These are phyloP conservation scores for Fusarium sp. DNA, from an alignment of 2,329 filamentous ascomycete genomes.

Conservation along the genomic window DNA sequence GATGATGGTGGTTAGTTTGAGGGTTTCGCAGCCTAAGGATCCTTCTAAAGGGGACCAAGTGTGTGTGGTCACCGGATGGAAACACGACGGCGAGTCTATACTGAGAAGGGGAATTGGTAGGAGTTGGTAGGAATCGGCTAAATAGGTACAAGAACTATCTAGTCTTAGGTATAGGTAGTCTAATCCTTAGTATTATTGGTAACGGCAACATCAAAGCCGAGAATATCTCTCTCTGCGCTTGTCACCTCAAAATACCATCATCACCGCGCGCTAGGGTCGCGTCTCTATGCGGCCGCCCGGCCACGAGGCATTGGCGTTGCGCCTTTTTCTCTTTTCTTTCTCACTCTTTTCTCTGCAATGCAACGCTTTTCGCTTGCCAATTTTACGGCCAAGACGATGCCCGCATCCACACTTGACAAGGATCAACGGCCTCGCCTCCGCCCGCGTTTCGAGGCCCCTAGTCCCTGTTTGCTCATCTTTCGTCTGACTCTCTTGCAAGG, in stretches of 20 bases:
- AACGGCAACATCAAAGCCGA: conserved; percentile 28
- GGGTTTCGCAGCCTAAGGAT: conserved; percentile 20
- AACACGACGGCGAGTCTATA: conserved; percentile 13
- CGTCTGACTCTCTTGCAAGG: conserved; percentile 15
- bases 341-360: not conserved
- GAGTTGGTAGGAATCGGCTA: too few species aligned
- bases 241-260: conserved; percentile 3
- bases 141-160: too few species aligned
- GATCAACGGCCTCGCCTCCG: conserved; percentile 21
- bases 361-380: conserved; percentile 4
- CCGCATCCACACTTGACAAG: conserved; percentile 25
- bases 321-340: not conserved
- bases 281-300: conserved; percentile 40
- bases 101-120: too few species aligned
- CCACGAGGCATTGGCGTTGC: conserved; percentile 27
- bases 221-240: not conserved
- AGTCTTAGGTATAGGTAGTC: too few species aligned
- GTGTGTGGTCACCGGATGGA: not conserved
- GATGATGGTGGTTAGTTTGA: conserved; percentile 10
- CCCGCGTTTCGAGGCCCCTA: conserved; percentile 34
- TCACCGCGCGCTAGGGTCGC: conserved; percentile 38
- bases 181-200: not conserved
- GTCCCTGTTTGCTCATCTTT: conserved; percentile 23
- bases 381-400: conserved; percentile 5
- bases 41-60: conserved; percentile 9